Evolutionary conservation across 345 rosid genomes (phyloP).

Genomic region (Heritiera fomes): DNA sequence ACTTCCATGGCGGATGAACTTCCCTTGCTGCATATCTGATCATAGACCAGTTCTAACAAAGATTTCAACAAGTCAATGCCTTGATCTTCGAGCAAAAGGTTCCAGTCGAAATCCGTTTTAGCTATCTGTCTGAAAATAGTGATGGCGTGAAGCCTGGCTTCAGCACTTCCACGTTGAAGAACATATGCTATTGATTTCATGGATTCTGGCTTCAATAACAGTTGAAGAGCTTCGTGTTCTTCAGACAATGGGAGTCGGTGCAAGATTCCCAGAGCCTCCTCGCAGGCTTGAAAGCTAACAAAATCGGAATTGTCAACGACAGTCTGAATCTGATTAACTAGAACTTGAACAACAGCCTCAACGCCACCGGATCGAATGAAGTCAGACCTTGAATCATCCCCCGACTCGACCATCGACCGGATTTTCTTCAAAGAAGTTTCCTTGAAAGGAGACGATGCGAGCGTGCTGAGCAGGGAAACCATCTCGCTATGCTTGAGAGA

Average conservation of each 20-base stretch:
- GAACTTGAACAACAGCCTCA: slow-evolving; percentile 9
- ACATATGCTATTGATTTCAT: not conserved
- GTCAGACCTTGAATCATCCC: not conserved
- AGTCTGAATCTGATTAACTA: not conserved
- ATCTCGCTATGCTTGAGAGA: not conserved
- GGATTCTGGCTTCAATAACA: not conserved
- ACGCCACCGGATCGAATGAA: slow-evolving; percentile 11
- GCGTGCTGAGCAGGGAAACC: slow-evolving; percentile 15
- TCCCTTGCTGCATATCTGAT: slow-evolving; percentile 1
- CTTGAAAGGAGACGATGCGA: slow-evolving; percentile 5
- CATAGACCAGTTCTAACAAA: slow-evolving; percentile 8
- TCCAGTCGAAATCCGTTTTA: slow-evolving; percentile 3
- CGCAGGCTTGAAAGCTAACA: slow-evolving; percentile 14
- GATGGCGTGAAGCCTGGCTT: slow-evolving; percentile 6
- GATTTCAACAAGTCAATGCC: not conserved
- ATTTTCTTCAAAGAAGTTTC: slow-evolving; percentile 7
- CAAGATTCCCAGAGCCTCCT: slow-evolving; percentile 7
- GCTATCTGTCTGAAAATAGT: not conserved
- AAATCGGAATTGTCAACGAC: not conserved
- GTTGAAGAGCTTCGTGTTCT: not conserved
- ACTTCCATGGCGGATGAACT: slow-evolving; percentile 1
- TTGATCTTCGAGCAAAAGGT: slow-evolving; percentile 6
- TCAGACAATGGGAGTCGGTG: not conserved
- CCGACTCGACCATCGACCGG: not conserved
- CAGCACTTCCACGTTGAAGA: slow-evolving; percentile 13